Evolutionary conservation across 306 rosid genomes (phyloP).

Genomic region (Vicia faba): DNA sequence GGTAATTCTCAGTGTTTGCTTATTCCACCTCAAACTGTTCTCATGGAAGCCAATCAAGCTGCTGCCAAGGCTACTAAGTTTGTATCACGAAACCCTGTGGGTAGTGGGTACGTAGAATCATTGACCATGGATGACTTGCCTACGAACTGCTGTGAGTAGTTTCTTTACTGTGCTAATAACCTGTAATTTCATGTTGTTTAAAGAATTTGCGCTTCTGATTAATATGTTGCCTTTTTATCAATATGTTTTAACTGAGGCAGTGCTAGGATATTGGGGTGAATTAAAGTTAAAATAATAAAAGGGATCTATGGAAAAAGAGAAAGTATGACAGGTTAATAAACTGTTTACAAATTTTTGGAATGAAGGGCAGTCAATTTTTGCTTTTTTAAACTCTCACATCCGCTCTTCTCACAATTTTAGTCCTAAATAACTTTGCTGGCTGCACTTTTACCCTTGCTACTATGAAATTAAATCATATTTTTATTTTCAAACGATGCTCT

Average conservation of each 20-base stretch:
- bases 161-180: slow-evolving; percentile 28
- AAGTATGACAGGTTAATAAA: slow-evolving; percentile 16
- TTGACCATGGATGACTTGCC: slow-evolving; percentile 62
- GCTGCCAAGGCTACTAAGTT: slow-evolving; percentile 81
- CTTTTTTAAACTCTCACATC: background rate
- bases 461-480: slow-evolving; percentile 11
- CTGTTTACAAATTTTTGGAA: slow-evolving; percentile 7
- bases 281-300: slow-evolving; percentile 20
- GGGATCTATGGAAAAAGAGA: slow-evolving; percentile 17
- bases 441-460: slow-evolving; percentile 20
- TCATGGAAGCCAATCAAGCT: slow-evolving; percentile 78
- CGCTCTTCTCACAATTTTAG: background rate
- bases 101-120: slow-evolving; percentile 53
- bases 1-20: slow-evolving; percentile 73
- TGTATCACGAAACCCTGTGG: slow-evolving; percentile 62
- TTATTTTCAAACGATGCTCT: slow-evolving; percentile 20
- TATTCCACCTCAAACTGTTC: slow-evolving; percentile 66
- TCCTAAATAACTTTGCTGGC: slow-evolving; percentile 16
- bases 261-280: slow-evolving; percentile 15
- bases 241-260: slow-evolving; percentile 23
- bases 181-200: slow-evolving; percentile 28
- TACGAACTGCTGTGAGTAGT: slow-evolving; percentile 66
- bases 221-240: slow-evolving; percentile 13
- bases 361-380: slow-evolving; percentile 11
- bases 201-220: slow-evolving; percentile 17